Evolutionary conservation across 2,329 filamentous ascomycete genomes (phyloP).

Genomic region (Aspergillus fructus): DNA sequence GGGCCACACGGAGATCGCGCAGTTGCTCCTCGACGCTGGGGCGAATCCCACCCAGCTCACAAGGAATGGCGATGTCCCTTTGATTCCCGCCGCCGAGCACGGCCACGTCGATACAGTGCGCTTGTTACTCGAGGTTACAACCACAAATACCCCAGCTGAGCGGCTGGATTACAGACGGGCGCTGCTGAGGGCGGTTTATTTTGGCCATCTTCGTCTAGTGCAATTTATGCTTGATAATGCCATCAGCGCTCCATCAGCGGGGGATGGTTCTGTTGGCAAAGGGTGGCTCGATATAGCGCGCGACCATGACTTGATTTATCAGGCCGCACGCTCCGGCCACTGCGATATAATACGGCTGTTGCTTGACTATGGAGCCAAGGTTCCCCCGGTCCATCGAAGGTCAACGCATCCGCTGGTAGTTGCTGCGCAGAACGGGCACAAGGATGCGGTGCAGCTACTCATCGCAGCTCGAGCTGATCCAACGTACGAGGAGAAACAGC

Average conservation of each 20-base stretch:
- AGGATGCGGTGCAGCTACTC: neutral
- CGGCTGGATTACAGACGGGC: neutral
- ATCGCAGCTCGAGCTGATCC: neutral
- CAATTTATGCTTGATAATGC: neutral
- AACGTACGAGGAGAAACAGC: neutral
- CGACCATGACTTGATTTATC: neutral
- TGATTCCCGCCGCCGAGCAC: neutral
- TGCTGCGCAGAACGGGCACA: conserved; percentile 1
- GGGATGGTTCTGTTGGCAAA: neutral
- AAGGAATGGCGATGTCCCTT: neutral
- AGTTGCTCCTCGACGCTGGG: neutral
- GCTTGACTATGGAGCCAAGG: neutral
- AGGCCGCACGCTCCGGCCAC: neutral
- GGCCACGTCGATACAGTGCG: neutral
- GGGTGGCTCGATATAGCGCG: neutral
- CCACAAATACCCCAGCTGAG: neutral
- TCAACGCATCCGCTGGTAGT: neutral
- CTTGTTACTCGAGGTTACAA: neutral
- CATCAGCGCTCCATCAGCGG: too few species aligned
- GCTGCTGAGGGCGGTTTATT: neutral
- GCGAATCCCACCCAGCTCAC: neutral
- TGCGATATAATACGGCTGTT: conserved; percentile 1
- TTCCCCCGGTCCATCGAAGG: neutral
- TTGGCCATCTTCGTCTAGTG: neutral
- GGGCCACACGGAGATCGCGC: neutral